Evolutionary conservation across 306 rosid species (phyloP).

Genomic region (Alnus glutinosa): DNA sequence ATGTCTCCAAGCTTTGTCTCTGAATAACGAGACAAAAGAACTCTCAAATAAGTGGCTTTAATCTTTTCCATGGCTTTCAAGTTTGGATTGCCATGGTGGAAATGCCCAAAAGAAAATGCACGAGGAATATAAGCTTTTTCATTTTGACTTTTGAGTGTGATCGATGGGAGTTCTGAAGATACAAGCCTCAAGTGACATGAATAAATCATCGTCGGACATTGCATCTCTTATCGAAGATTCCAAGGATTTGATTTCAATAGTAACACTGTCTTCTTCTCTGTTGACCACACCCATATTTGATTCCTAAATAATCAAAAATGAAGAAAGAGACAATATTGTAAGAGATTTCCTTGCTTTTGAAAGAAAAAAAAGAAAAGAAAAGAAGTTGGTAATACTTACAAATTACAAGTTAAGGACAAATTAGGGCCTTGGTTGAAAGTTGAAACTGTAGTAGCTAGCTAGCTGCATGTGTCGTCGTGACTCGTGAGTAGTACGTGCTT

Average conservation of each 20-base stretch:
- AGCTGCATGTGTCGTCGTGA: no score
- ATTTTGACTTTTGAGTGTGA: background rate
- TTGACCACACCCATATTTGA: background rate
- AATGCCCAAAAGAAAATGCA: slow-evolving; percentile 23
- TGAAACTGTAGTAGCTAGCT: no score
- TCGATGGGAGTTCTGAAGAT: slow-evolving; percentile 28
- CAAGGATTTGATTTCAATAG: background rate
- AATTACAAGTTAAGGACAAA: no score
- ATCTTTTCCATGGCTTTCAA: slow-evolving; percentile 8
- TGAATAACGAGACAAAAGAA: background rate
- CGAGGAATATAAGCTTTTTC: background rate
- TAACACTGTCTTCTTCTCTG: background rate
- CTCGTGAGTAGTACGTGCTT: no score
- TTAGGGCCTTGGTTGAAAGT: no score
- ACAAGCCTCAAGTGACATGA: background rate
- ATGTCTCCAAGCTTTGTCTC: background rate
- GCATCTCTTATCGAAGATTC: background rate
- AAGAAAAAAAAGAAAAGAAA: no score
- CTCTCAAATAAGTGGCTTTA: background rate
- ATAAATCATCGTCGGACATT: background rate
- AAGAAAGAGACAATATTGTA: no score
- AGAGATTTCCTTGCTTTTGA: no score
- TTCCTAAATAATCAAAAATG: background rate
- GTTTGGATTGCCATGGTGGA: background rate
- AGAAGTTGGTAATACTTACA: no score